Percentiles rank a stretch among this genome's conserved stretches.
Conservation (phyloP, 108 stramenopile genomes). For the Pseudonitzschia delicatissima region DNA sequence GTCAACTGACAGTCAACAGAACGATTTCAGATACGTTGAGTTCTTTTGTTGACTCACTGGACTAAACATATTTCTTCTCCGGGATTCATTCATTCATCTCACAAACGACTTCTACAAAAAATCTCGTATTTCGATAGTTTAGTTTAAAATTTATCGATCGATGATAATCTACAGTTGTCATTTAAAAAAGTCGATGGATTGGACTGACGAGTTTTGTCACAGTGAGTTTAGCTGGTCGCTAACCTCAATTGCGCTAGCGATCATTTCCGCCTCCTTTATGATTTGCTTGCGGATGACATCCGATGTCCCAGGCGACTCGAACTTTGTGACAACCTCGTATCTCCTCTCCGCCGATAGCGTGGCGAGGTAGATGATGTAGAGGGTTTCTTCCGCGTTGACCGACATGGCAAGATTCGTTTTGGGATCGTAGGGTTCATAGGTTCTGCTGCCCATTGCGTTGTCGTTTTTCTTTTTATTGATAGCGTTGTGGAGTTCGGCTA, state of each 20-base stretch:
- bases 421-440: neutral
- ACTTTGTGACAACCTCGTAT: constrained; percentile 21
- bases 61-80: no score
- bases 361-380: constrained; percentile 61
- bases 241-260: constrained; percentile 57
- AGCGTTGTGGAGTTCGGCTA: constrained; percentile 1
- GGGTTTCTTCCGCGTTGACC: constrained; percentile 39
- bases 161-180: no score
- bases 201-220: no score
- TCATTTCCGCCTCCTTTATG: constrained; percentile 57
- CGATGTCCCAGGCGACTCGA: constrained; percentile 15
- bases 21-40: no score
- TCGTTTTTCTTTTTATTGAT: neutral
- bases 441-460: neutral
- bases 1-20: no score
- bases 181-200: no score
- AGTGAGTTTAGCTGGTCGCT: constrained; percentile 37
- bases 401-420: neutral
- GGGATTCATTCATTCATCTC: no score
- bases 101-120: no score
- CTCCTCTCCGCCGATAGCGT: constrained; percentile 44
- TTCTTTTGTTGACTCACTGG: no score
- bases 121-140: no score
- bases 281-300: constrained; percentile 43
- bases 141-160: no score